Percentiles rank a stretch among this genome's conserved stretches.
Evolutionary conservation across 139 green algal genomes (phyloP).

Genomic region (Coelastrella sp.): DNA sequence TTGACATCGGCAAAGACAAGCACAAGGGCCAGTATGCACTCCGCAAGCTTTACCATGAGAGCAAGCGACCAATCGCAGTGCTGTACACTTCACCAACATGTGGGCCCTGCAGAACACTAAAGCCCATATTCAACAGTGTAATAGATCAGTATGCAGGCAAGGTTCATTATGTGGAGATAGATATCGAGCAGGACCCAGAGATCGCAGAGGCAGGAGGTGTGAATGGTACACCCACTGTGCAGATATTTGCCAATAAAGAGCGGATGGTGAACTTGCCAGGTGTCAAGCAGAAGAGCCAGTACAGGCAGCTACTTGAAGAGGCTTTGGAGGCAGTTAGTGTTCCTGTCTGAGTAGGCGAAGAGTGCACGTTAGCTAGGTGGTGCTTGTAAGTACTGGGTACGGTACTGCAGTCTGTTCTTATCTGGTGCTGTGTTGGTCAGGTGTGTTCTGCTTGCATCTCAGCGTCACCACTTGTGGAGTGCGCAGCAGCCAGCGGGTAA

Average conservation of each 20-base stretch:
- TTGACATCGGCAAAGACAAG: conserved; percentile 74
- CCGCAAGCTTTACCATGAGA: conserved; percentile 98
- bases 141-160: conserved; percentile 84
- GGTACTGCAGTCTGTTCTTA: too few species aligned
- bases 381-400: too few species aligned
- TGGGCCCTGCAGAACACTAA: conserved; percentile 87
- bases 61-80: conserved; percentile 83
- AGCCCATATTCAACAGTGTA: conserved; percentile 95
- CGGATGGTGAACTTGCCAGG: conserved; percentile 80
- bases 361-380: too few species aligned
- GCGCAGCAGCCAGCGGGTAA: too few species aligned
- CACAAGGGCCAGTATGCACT: conserved; percentile 96
- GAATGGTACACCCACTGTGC: conserved; percentile 92
- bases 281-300: conserved; percentile 97
- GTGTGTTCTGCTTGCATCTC: too few species aligned
- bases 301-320: conserved; percentile 77
- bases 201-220: conserved; percentile 94
- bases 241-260: conserved; percentile 97
- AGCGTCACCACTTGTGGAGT: too few species aligned
- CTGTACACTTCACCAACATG: conserved; percentile 91
- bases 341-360: background rate
- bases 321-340: background rate
- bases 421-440: too few species aligned
- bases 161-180: conserved; percentile 94
- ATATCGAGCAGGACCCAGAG: conserved; percentile 91